Base-by-base conservation (phyloP, 176 grass and related monocot species). In the Oryza brachyantha region DNA sequence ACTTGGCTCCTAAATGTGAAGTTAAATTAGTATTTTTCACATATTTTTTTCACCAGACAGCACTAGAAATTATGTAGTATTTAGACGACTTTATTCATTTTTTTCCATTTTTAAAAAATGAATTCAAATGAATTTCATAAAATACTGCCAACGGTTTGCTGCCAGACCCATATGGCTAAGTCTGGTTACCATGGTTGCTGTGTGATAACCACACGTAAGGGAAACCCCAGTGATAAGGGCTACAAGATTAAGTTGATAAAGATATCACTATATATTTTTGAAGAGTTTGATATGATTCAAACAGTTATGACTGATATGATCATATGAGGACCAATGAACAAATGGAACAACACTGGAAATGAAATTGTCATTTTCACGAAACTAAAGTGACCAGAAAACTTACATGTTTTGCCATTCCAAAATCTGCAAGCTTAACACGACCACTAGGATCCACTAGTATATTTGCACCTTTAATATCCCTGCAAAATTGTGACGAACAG, bases 361-460 rank as follows among this genome's bases (percentile, higher is more conserved):
- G 64, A 73, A 68, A 5, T 43, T 26, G n/a, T 45, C 29, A 58
- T 21, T 41, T 54, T 73, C 73, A 66, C 21, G 32, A 68, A 16
- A 28, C 21, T 54, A 74, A 73, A 83, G 70, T 78, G 75, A 69
- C 2, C 16, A 14, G 36, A 34, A 83, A 84, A 50, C 70, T 83
- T 91, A 99, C 96, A 93, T 99, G 92, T 84, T 99, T 99, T 66
- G 96, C 96, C 96, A 99, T 99, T 87, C 96, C 96, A 89, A 99
- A 99, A 81, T 99, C 96, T 84, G 96, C 96, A 77, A 99, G 88
- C 79, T 95, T 99, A 88, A 99, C 92, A 87, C 96, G 96, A 8
- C 96, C 96, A 89, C 87, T 91, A 52, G 96, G 96, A 77, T 95
- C 92, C 65, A 99, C 96, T 54, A 99, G 88, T 89, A 99, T 95